Evolutionary conservation across 768 basidiomycete genomes (phyloP).

Genomic region (Cystofilobasidium macerans): DNA sequence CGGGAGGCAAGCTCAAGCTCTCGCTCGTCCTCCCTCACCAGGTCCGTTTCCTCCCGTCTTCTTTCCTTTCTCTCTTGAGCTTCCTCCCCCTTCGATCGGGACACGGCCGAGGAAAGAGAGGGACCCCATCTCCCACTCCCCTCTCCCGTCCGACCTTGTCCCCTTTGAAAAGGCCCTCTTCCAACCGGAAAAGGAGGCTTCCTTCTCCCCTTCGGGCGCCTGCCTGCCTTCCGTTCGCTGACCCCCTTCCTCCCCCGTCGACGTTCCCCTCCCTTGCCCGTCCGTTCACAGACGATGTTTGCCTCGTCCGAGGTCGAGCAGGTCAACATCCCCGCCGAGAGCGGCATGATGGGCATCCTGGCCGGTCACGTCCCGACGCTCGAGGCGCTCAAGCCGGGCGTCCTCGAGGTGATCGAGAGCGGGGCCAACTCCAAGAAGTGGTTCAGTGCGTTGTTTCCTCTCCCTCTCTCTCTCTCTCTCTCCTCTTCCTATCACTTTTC

Average conservation of each 20-base stretch:
- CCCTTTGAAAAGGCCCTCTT: no score
- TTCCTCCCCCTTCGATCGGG: no score
- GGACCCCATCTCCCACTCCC: no score
- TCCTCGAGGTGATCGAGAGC: slow-evolving; percentile 82
- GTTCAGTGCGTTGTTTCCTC: slow-evolving; percentile 60
- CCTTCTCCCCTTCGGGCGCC: no score
- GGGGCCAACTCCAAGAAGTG: slow-evolving; percentile 73
- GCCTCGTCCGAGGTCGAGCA: slow-evolving; percentile 83
- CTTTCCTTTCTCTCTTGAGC: not conserved
- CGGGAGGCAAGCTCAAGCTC: slow-evolving; percentile 60
- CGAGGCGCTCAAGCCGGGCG: slow-evolving; percentile 84
- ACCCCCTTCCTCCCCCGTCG: no score
- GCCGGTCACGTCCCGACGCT: slow-evolving; percentile 98
- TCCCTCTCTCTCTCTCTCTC: no score
- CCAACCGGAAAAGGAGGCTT: no score
- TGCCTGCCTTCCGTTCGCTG: no score
- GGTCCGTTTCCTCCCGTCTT: slow-evolving; percentile 44
- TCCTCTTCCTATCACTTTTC: no score
- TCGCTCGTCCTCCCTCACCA: slow-evolving; percentile 91
- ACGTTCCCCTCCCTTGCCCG: not conserved
- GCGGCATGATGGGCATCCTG: slow-evolving; percentile 98
- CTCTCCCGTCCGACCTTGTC: no score
- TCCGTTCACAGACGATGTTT: slow-evolving; percentile 62
- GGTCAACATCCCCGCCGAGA: slow-evolving; percentile 85
- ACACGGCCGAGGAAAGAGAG: no score